Conservation (phyloP, 2,329 filamentous ascomycete species). For the Venturia oleaginea region DNA sequence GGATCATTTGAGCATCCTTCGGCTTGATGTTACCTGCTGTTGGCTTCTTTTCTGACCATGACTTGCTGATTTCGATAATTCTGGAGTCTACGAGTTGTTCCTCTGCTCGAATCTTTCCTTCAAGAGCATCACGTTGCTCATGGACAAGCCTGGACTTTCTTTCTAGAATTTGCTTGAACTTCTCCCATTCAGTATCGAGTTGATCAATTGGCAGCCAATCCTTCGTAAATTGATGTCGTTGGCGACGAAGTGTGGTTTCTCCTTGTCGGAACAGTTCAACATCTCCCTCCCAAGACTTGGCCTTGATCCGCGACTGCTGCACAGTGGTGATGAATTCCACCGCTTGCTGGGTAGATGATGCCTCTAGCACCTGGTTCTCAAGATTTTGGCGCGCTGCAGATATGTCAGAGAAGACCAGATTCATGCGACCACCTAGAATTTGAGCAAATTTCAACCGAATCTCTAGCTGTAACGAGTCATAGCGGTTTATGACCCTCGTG, state of each 20-base stretch:
- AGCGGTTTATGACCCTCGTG: conserved; percentile 96
- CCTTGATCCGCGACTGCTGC: conserved; percentile 89
- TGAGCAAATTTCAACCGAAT: conserved; percentile 88
- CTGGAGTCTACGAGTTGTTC: conserved; percentile 86
- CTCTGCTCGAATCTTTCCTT: conserved; percentile 89
- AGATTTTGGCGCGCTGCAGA: conserved; percentile 84
- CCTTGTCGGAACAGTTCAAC: conserved; percentile 94
- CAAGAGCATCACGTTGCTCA: conserved; percentile 89
- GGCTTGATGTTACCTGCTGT: conserved; percentile 91
- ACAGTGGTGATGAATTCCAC: conserved; percentile 98
- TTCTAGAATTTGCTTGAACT: conserved; percentile 81
- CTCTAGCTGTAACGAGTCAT: conserved; percentile 99
- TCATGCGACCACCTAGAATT: conserved; percentile 81
- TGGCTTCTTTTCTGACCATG: conserved; percentile 96
- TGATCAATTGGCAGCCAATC: conserved; percentile 97
- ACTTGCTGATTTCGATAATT: conserved; percentile 70
- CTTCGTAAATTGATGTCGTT: conserved; percentile 84
- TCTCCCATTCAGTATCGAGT: conserved; percentile 91
- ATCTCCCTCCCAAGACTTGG: conserved; percentile 88
- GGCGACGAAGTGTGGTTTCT: conserved; percentile 80
- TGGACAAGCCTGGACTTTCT: conserved; percentile 93
- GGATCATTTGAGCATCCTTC: conserved; percentile 73
- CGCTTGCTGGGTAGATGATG: conserved; percentile 89
- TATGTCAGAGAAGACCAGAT: conserved; percentile 85
- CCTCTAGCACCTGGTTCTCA: conserved; percentile 84